These are phyloP conservation scores for Kurtzmaniella natalensis DNA, from an alignment of 1,139 yeast genomes.

Conservation along the genomic window DNA sequence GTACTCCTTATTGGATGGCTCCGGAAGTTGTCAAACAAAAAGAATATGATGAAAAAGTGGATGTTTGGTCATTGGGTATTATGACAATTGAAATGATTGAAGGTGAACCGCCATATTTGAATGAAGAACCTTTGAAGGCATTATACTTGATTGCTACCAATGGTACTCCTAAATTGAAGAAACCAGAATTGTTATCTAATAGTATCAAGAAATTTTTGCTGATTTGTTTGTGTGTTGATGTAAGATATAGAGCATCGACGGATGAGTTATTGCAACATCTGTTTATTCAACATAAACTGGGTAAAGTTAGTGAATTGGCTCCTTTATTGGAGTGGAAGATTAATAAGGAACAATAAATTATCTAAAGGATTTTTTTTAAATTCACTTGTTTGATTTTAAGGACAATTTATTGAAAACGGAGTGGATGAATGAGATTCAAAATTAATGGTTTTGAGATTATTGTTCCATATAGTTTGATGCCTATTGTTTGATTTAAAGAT, in stretches of 20 bases:
- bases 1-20: slow-evolving; percentile 99
- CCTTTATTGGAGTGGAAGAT: slow-evolving; percentile 70
- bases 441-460: too few relatives aligned
- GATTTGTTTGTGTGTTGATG: slow-evolving; percentile 94
- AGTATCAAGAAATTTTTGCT: slow-evolving; percentile 84
- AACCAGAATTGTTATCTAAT: slow-evolving; percentile 74
- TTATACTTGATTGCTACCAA: slow-evolving; percentile 86
- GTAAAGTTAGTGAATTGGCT: slow-evolving; percentile 64
- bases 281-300: slow-evolving; percentile 68
- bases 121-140: slow-evolving; percentile 74
- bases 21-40: slow-evolving; percentile 97
- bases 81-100: slow-evolving; percentile 99
- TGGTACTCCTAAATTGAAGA: slow-evolving; percentile 92
- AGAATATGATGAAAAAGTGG: slow-evolving; percentile 95
- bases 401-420: too few relatives aligned
- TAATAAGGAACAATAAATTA: too few relatives aligned
- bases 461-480: too few relatives aligned
- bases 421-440: too few relatives aligned
- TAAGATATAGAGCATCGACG: slow-evolving; percentile 84
- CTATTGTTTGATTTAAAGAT: too few relatives aligned
- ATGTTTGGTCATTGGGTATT: slow-evolving; percentile 96
- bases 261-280: slow-evolving; percentile 81
- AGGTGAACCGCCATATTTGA: slow-evolving; percentile 95
- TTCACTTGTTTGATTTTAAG: too few relatives aligned
- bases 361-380: too few relatives aligned